Evolutionary conservation across 768 basidiomycete genomes (phyloP), one percentile per base, ranked within the genome.

Genomic region (Auricularia sp.): DNA sequence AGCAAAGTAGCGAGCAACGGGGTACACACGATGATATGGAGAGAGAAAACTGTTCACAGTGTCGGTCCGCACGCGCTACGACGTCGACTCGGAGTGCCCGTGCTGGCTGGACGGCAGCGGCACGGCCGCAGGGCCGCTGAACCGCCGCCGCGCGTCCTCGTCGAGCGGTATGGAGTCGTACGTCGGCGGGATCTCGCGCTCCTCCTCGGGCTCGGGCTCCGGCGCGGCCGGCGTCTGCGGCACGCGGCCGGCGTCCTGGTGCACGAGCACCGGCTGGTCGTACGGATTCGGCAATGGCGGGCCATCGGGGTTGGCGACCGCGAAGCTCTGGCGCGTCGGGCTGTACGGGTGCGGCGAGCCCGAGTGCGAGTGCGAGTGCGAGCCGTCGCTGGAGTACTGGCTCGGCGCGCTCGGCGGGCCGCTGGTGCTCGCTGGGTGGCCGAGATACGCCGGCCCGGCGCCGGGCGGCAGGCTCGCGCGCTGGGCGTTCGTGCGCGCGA

Each of bases 141-240:
- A 51, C 47, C 47, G 59, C 36, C 63, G 59, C 35, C 63, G 21
- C 35, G 63, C 36, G 21, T 21, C 63, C 12, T 54, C 36, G 61
- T 65, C 65, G 33, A 53, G n/a, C 39, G 62, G 65, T 36, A 66
- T 66, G 16, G 56, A 61, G 51, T 66, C 64, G 51, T 66, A 66
- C 63, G 66, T 66, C 35, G 66, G 66, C 54, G 66, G 66, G 35
- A 66, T 64, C 59, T 66, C 66, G 64, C 35, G 56, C 34, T 64
- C 66, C 29, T 64, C 59, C 35, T 64, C 63, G 21, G 42, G 33
- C 61, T 61, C 64, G 39, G 34, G 29, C 16, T 47, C 58, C 29
- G 29, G 29, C 39, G 39, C 39, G 12, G 39, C 39, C 8, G 39
- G 39, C 39, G 39, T 5, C n/a, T 53, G 35, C 39, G 56, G 63